phyloP scores from a whole-genome alignment of 192 early-diverging fungal species.

The Dispira simplex region DNA sequence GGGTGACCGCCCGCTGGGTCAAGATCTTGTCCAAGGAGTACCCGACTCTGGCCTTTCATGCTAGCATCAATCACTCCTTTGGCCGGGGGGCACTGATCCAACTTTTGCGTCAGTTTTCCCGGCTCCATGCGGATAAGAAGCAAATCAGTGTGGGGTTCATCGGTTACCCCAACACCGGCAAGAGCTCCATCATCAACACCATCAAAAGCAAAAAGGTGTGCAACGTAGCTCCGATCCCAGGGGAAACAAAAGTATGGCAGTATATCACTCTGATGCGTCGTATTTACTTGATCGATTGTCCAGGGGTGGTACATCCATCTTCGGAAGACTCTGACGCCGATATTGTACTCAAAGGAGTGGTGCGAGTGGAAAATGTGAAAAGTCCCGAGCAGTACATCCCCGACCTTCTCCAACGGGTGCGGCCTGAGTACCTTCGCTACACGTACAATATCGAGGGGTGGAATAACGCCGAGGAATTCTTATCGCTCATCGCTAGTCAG shows the following conservation, averaged over 20 bases:
- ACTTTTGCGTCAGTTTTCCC: slow-evolving; percentile 91
- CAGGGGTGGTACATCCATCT: slow-evolving; percentile 86
- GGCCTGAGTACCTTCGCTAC: slow-evolving; percentile 77
- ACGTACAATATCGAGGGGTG: slow-evolving; percentile 85
- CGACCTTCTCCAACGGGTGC: slow-evolving; percentile 64
- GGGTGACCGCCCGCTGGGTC: slow-evolving; percentile 97
- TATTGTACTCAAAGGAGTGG: slow-evolving; percentile 93
- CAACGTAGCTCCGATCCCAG: slow-evolving; percentile 94
- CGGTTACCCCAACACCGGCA: slow-evolving; percentile 96
- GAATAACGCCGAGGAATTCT: slow-evolving; percentile 79
- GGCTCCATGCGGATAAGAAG: slow-evolving; percentile 91
- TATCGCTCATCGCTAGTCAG: slow-evolving; percentile 71
- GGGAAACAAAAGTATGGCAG: slow-evolving; percentile 95
- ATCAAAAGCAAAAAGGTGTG: slow-evolving; percentile 92
- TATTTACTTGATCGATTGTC: slow-evolving; percentile 98
- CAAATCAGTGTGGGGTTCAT: slow-evolving; percentile 98
- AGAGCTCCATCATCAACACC: slow-evolving; percentile 98
- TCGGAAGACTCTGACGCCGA: slow-evolving; percentile 83
- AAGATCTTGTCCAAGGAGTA: slow-evolving; percentile 74
- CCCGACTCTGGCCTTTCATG: slow-evolving; percentile 97
- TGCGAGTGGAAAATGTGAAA: slow-evolving; percentile 81
- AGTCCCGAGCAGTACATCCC: slow-evolving; percentile 85
- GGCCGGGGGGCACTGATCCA: slow-evolving; percentile 96
- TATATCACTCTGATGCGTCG: slow-evolving; percentile 97
- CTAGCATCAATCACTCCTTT: slow-evolving; percentile 96